Base-by-base conservation (phyloP, 345 rosid species). In the Salix suchowensis region DNA sequence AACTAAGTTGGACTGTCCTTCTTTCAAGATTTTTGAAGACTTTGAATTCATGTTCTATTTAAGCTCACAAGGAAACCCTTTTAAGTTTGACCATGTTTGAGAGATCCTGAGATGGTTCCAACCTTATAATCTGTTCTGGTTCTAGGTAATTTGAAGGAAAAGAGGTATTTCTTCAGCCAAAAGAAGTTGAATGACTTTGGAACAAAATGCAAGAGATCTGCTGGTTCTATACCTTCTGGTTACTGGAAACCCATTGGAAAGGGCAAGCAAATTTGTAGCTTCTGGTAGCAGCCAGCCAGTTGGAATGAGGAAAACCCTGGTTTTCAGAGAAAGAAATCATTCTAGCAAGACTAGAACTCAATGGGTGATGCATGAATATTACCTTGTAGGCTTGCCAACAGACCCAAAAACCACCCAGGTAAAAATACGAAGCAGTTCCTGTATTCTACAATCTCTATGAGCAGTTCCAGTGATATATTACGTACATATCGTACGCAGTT, bases 301-400 rank as follows among this genome's bases (percentile, higher is more conserved):
- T 68, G 98, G 97, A 39, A 65, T 78, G 65, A 89, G 83, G 82
- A 91, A 68, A 81, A 83, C 91, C 61, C 77, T 91, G 73, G 74
- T 74, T 77, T 95, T 90, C 89, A 44, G 77, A 18, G 44, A 87
- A 74, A 71, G 82, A 50, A 86, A 84, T 15, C 80, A 19, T 36
- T 81, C 84, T 69, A 46, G 72, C 67, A 69, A 40, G 40, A 65
- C 77, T 21, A 87, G 68, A 70, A 79, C 81, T 7, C 84, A 77
- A 55, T 95, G 98, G 98, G 32, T 84, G 75, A 83, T 95, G 94
- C 90, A 86, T 40, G 89, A 93, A 74, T 89, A 86, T 68, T 78
- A 77, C 79, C 93, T 88, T 80, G 60, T 70, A 1, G 86, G 77
- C 55, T 54, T 74, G 65, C 52, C 65, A 37, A 52, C 71, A 46